phyloP scores from a whole-genome alignment of 1,139 yeast species.

The Casaregolazyma suthepensis region DNA sequence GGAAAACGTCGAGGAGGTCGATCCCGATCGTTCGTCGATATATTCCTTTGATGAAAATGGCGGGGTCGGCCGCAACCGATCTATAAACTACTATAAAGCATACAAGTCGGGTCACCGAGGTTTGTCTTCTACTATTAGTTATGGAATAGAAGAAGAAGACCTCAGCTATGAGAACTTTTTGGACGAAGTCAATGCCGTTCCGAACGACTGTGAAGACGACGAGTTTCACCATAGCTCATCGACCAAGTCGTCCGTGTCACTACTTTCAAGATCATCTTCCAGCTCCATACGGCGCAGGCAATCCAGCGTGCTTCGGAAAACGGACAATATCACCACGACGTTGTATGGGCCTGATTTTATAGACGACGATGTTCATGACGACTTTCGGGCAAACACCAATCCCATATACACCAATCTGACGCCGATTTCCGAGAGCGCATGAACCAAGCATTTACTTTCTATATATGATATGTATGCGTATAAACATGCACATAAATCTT shows the following conservation, averaged over 20 bases:
- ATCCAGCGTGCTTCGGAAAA: conserved; percentile 18
- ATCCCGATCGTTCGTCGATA: conserved; percentile 18
- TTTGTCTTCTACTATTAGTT: neutral
- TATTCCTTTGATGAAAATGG: conserved; percentile 29
- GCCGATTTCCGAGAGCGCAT: conserved; percentile 8
- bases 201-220: conserved; percentile 17
- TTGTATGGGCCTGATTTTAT: conserved; percentile 15
- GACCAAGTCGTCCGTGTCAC: conserved; percentile 11
- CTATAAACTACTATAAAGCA: conserved; percentile 29
- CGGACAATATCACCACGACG: conserved; percentile 21
- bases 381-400: conserved; percentile 3
- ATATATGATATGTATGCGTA: neutral
- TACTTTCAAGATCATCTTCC: conserved; percentile 1
- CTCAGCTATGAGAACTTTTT: conserved; percentile 23
- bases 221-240: conserved; percentile 14
- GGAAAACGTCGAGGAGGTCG: conserved; percentile 14
- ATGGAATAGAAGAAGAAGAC: conserved; percentile 10
- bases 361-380: conserved; percentile 5
- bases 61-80: conserved; percentile 24
- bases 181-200: conserved; percentile 27
- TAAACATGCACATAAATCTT: neutral
- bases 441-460: neutral
- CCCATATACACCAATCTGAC: neutral
- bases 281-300: conserved; percentile 14
- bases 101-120: neutral